Conservation (phyloP, 176 grass and related monocot genomes). For the Oropetium thomaeum region DNA sequence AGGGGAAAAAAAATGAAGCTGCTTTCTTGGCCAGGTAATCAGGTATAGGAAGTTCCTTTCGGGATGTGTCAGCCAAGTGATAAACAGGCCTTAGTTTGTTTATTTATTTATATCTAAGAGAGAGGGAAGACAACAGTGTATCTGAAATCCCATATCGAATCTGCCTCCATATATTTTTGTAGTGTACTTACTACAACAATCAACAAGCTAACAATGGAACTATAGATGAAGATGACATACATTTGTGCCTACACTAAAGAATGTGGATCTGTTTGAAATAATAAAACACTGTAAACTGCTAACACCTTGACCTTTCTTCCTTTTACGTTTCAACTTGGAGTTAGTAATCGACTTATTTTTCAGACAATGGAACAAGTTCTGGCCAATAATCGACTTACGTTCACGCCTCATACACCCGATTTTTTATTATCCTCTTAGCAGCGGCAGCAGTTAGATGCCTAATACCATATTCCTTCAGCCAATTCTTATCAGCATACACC, state of each 20-base stretch:
- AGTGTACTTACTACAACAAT: conserved; percentile 13
- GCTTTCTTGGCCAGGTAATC: conserved; percentile 25
- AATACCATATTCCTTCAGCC: conserved; percentile 55
- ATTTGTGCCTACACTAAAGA: background rate
- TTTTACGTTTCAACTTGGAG: background rate
- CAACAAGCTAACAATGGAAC: background rate
- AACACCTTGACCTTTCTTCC: background rate
- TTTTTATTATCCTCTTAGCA: conserved; percentile 61
- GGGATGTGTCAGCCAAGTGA: background rate
- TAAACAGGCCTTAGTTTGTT: too few relatives aligned
- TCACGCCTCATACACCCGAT: conserved; percentile 49
- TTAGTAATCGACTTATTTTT: background rate
- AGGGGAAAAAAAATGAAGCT: conserved; percentile 23
- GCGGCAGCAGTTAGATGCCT: conserved; percentile 57
- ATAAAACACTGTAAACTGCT: background rate
- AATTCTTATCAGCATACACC: conserved; percentile 31
- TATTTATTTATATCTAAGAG: too few relatives aligned
- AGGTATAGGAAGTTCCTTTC: background rate
- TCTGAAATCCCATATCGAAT: background rate
- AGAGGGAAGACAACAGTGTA: background rate
- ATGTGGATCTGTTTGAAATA: conserved; percentile 14
- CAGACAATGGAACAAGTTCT: too few relatives aligned
- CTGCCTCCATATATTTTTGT: background rate
- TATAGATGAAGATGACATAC: background rate
- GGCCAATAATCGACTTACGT: background rate